These are phyloP conservation scores for Beauveria medogensis DNA, from an alignment of 2,329 filamentous ascomycete genomes.

Conservation along the genomic window DNA sequence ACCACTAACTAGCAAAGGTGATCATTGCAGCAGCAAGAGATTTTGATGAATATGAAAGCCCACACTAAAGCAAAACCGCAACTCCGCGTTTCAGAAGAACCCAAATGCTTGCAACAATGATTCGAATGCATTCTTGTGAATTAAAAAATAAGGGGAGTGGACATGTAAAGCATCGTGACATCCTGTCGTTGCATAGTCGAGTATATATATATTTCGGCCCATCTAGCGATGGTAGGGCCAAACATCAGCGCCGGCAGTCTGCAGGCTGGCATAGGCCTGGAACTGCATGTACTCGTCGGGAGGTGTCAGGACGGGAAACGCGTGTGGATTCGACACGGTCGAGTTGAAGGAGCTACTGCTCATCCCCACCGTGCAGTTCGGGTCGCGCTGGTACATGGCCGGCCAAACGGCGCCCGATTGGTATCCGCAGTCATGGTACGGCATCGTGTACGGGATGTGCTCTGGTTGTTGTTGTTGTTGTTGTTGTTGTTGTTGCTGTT, in stretches of 20 bases:
- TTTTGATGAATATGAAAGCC: neutral
- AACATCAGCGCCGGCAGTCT: neutral
- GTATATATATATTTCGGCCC: neutral
- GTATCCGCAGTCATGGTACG: neutral
- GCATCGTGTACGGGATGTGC: slow-evolving; percentile 1
- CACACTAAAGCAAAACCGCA: neutral
- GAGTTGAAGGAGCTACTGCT: neutral
- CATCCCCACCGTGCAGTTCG: neutral
- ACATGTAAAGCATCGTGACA: neutral
- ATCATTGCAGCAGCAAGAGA: neutral
- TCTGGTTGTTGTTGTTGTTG: neutral
- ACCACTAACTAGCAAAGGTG: neutral
- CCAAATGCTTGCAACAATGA: neutral
- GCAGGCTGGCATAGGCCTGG: slow-evolving; percentile 1
- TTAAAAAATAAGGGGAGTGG: neutral
- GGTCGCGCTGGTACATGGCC: neutral
- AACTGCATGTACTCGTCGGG: slow-evolving; percentile 11
- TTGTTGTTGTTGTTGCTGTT: neutral
- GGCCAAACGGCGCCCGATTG: slow-evolving; percentile 1
- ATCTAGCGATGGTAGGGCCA: slow-evolving; percentile 11
- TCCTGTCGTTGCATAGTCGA: neutral
- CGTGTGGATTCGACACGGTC: slow-evolving; percentile 1
- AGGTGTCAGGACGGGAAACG: slow-evolving; percentile 2
- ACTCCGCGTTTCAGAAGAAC: neutral
- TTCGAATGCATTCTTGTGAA: neutral